Percentiles rank a stretch among this genome's conserved stretches.
These are phyloP conservation scores for Rhizophora apiculata DNA, from an alignment of 345 rosid genomes.

Conservation along the genomic window DNA sequence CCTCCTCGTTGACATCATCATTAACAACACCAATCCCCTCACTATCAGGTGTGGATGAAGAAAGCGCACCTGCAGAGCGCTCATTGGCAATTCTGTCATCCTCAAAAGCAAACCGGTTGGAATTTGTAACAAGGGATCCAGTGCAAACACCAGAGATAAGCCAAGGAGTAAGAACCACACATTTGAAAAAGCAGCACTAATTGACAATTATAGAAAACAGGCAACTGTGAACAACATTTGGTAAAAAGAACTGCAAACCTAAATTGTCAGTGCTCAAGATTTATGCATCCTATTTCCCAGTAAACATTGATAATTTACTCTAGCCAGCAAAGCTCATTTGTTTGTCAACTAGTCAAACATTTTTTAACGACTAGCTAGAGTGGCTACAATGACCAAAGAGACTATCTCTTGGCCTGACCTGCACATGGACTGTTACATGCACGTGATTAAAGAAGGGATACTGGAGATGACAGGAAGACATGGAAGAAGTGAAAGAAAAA, in stretches of 20 bases:
- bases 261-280: background rate
- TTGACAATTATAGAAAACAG: no score
- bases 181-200: background rate
- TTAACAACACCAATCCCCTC: slow-evolving; percentile 38
- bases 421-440: no score
- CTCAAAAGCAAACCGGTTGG: slow-evolving; percentile 91
- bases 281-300: background rate
- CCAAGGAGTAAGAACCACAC: background rate
- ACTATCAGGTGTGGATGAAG: slow-evolving; percentile 60
- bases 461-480: no score
- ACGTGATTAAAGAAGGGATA: no score
- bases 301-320: background rate
- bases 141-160: slow-evolving; percentile 38
- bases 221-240: no score
- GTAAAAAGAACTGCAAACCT: no score
- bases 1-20: slow-evolving; percentile 37
- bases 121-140: slow-evolving; percentile 73
- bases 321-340: background rate
- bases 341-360: background rate
- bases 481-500: no score
- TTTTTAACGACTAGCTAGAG: background rate
- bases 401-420: no score
- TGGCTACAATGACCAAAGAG: no score
- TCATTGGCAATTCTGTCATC: slow-evolving; percentile 60
- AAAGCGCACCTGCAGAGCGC: slow-evolving; percentile 44